Conservation (phyloP, 2,329 filamentous ascomycete genomes). For the Daldinia sp. region DNA sequence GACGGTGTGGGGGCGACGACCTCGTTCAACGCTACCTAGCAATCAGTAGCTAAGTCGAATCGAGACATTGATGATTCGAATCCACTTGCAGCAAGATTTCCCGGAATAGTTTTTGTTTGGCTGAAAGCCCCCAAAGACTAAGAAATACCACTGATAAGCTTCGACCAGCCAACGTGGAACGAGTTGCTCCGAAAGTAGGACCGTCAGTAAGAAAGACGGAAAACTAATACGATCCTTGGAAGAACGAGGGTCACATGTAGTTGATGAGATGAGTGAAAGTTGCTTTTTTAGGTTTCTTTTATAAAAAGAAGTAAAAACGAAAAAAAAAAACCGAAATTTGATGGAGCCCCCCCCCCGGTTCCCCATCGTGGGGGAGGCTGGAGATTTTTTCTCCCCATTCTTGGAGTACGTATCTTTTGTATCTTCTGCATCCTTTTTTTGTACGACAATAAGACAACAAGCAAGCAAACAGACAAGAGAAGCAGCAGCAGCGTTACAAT, state of each 20-base stretch:
- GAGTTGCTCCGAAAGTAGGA: slow-evolving; percentile 25
- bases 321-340: slow-evolving; percentile 1
- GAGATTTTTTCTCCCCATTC: slow-evolving; percentile 11
- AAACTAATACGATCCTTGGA: background rate
- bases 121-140: background rate
- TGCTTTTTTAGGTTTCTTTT: too few relatives aligned
- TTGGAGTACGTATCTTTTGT: slow-evolving; percentile 2
- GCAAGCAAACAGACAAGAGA: too few relatives aligned
- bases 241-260: slow-evolving; percentile 18
- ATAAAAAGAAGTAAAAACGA: background rate
- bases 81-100: slow-evolving; percentile 3
- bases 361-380: slow-evolving; percentile 29
- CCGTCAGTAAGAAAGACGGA: background rate
- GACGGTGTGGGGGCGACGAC: slow-evolving; percentile 25
- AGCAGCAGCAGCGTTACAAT: slow-evolving; percentile 10
- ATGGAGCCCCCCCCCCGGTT: slow-evolving; percentile 5
- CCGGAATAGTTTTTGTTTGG: background rate
- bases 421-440: slow-evolving; percentile 7
- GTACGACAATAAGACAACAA: background rate
- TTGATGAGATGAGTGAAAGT: slow-evolving; percentile 3
- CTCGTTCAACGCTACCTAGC: slow-evolving; percentile 30
- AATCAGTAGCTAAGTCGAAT: slow-evolving; percentile 33
- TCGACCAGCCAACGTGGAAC: slow-evolving; percentile 16
- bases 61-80: slow-evolving; percentile 16
- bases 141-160: slow-evolving; percentile 16